Conservation (phyloP, 108 stramenopile genomes). For the Tribonema minus region DNA sequence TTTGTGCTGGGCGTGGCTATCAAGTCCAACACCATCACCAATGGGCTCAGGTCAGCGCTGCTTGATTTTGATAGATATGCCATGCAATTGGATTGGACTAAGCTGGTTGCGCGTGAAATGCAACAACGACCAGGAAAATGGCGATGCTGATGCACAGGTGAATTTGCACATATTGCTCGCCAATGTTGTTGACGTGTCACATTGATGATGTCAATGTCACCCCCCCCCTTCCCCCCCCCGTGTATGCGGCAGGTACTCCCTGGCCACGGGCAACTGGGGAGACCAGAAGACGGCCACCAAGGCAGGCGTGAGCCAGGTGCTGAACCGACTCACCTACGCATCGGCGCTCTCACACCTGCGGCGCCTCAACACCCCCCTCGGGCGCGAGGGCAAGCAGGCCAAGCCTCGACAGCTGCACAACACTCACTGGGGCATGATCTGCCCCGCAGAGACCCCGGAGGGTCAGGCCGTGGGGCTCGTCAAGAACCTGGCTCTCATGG, state of each 20-base stretch:
- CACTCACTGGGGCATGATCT: conserved; percentile 91
- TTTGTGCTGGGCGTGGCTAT: conserved; percentile 91
- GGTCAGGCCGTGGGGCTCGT: conserved; percentile 88
- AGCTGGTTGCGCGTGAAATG: too few species aligned
- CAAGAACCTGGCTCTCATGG: conserved; percentile 89
- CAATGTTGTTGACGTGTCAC: too few species aligned
- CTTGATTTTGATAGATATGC: too few species aligned
- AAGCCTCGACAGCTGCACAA: conserved; percentile 97
- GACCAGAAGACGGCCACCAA: conserved; percentile 77
- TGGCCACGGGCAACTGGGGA: conserved; percentile 99
- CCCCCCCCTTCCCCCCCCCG: too few species aligned
- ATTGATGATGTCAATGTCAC: too few species aligned
- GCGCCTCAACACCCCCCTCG: conserved; percentile 94
- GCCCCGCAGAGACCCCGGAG: conserved; percentile 55
- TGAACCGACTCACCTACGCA: conserved; percentile 95
- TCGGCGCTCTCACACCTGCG: conserved; percentile 94
- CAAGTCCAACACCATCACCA: conserved; percentile 72
- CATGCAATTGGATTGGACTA: too few species aligned
- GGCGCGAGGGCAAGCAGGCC: conserved; percentile 94
- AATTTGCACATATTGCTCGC: too few species aligned
- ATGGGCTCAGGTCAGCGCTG: conserved; percentile 63
- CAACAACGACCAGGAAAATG: too few species aligned
- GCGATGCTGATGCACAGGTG: too few species aligned
- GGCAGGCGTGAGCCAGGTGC: conserved; percentile 97
- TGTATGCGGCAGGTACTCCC: conserved; percentile 73